Evolutionary conservation across 306 rosid genomes (phyloP), one percentile per base, ranked within the genome.

Genomic region (Gleditsia sinensis): DNA sequence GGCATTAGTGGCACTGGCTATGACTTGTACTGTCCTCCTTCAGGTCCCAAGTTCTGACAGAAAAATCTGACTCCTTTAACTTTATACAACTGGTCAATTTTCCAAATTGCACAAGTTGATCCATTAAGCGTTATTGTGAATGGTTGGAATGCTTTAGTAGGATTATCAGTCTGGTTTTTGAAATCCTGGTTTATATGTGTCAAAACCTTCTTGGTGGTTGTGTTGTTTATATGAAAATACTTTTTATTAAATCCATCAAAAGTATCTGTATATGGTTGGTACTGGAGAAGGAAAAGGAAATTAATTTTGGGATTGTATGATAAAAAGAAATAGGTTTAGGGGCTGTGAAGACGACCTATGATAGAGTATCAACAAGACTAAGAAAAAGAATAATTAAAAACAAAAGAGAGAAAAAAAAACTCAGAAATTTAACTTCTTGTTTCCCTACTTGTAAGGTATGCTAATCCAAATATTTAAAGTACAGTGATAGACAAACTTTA

Each of bases 1-100:
- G 72, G 63, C 59, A 21, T 67, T 67, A 30, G 71, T 65, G 71
- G 75, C 64, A 30, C 66, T 65, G 71, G 75, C 64, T 7, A 24
- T 30, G 43, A 51, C 69, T 77, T 67, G 33, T 43, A 51, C 45
- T 8, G 61, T 76, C 67, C 27, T 71, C 60, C 43, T 64, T 42
- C 24, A 36, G 45, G 54, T 77, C 39, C 53, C 72, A 24, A 33
- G 40, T 60, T 51, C 59, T 30, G 59, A 62, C 57, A 59, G n/a
- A n/a, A n/a, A 50, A 42, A 60, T 45, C 11, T 17, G n/a, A 30
- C 9, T 6, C 64, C 20, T 60, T 78, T 69, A 32, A 40, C 69
- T 13, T 48, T 37, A 40, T 46, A 54, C 2, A 21, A 71, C 21
- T 45, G 33, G 42, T 55, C 17, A 1, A 20, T 46, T 72, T 24